Evolutionary conservation across 805 yeast genomes (phyloP).

Genomic region (Candida ipomoeae): DNA sequence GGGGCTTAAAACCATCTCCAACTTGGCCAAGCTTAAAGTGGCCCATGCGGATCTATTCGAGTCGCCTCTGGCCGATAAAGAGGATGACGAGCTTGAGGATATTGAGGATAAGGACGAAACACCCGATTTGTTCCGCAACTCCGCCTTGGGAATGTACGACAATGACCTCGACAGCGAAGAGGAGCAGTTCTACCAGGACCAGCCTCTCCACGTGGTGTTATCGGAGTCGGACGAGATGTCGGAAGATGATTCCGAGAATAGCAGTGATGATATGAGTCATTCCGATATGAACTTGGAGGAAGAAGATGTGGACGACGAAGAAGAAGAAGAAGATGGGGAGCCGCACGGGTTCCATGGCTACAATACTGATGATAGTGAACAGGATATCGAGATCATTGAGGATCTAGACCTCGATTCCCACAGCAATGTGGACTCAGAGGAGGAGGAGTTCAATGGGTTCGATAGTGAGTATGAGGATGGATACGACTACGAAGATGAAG

Average conservation of each 20-base stretch:
- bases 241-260: constrained; percentile 21
- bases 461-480: constrained; percentile 19
- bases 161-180: constrained; percentile 67
- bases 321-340: constrained; percentile 22
- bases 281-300: constrained; percentile 24
- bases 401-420: constrained; percentile 28
- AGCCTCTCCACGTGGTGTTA: constrained; percentile 36
- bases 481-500: constrained; percentile 24
- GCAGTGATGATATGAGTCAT: constrained; percentile 22
- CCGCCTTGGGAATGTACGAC: constrained; percentile 93
- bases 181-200: constrained; percentile 39
- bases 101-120: constrained; percentile 66
- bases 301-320: constrained; percentile 19
- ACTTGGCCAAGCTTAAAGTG: constrained; percentile 52
- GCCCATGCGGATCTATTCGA: constrained; percentile 57
- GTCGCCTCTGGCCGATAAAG: constrained; percentile 46
- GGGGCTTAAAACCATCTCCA: constrained; percentile 55
- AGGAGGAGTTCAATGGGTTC: constrained; percentile 21
- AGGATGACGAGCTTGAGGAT: constrained; percentile 41
- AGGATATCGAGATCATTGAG: constrained; percentile 35
- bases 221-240: constrained; percentile 28
- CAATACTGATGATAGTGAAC: constrained; percentile 24
- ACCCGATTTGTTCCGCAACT: constrained; percentile 79
- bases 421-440: constrained; percentile 32
- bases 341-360: constrained; percentile 16